Evolutionary conservation across 257 asterid genomes (phyloP).

Genomic region (Oldenlandia corymbosa): DNA sequence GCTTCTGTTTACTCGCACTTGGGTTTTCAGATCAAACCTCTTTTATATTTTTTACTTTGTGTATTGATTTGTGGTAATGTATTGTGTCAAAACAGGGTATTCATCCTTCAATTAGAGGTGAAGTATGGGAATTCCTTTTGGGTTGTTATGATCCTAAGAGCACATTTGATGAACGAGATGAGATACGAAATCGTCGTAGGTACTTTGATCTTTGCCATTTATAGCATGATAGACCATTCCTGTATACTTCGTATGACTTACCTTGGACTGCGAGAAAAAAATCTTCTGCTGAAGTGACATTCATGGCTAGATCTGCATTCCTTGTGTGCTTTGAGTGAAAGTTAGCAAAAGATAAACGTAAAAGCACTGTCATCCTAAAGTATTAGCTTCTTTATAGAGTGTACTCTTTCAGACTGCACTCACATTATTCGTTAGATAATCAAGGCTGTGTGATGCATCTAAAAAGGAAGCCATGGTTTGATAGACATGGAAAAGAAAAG

Average conservation of each 20-base stretch:
- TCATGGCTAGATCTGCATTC: neutral
- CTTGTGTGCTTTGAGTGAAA: neutral
- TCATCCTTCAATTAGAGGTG: conserved; percentile 97
- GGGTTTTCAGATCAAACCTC: neutral
- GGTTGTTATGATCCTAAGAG: conserved; percentile 89
- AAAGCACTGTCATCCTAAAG: neutral
- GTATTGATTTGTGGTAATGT: conserved; percentile 1
- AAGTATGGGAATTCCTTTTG: conserved; percentile 95
- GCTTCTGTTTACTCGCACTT: neutral
- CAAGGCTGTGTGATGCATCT: neutral
- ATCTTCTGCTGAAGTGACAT: neutral
- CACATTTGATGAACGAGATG: conserved; percentile 79
- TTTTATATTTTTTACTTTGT: neutral
- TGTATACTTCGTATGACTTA: conserved; percentile 8
- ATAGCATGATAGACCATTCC: neutral
- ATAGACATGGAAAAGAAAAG: neutral
- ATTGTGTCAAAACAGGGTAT: conserved; percentile 52
- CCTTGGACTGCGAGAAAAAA: neutral
- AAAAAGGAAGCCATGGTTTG: neutral
- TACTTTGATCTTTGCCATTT: conserved; percentile 24
- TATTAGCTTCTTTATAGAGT: neutral
- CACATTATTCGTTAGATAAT: neutral
- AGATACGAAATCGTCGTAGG: conserved; percentile 66
- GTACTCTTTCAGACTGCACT: neutral
- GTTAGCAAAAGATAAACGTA: neutral